These are phyloP conservation scores for Barbatosphaeria neglecta DNA, from an alignment of 495 filamentous ascomycete species.

Conservation along the genomic window DNA sequence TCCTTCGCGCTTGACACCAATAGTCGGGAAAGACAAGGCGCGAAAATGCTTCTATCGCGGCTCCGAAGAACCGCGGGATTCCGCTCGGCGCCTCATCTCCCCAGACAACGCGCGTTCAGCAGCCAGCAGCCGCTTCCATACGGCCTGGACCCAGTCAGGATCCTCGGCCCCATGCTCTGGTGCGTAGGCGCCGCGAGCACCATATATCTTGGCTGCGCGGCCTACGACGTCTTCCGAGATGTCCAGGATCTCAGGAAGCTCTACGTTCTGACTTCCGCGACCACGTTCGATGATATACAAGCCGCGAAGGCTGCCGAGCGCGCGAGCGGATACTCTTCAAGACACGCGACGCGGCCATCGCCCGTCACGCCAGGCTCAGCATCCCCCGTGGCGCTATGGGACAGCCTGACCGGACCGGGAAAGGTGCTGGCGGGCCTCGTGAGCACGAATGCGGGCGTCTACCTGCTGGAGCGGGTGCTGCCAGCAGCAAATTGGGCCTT, in stretches of 20 bases:
- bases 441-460: conserved; percentile 7
- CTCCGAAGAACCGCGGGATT: background rate
- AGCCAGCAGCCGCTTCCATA: background rate
- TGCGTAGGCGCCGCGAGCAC: conserved; percentile 8
- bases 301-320: background rate
- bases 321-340: background rate
- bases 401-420: conserved; percentile 2
- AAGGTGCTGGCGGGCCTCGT: conserved; percentile 3
- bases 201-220: conserved; percentile 17
- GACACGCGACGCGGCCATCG: background rate
- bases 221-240: conserved; percentile 16
- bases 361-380: background rate
- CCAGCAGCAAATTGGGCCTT: conserved; percentile 3
- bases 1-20: no score
- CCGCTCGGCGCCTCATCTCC: background rate
- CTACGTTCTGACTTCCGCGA: background rate
- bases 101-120: background rate
- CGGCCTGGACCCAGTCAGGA: conserved; percentile 6
- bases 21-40: no score
- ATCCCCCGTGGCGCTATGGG: conserved; percentile 1
- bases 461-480: background rate
- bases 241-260: conserved; percentile 3
- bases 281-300: conserved; percentile 12
- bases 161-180: conserved; percentile 15
- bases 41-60: background rate